Evolutionary conservation across 202 grass and related monocot genomes (phyloP).

Genomic region (Zizania palustris): DNA sequence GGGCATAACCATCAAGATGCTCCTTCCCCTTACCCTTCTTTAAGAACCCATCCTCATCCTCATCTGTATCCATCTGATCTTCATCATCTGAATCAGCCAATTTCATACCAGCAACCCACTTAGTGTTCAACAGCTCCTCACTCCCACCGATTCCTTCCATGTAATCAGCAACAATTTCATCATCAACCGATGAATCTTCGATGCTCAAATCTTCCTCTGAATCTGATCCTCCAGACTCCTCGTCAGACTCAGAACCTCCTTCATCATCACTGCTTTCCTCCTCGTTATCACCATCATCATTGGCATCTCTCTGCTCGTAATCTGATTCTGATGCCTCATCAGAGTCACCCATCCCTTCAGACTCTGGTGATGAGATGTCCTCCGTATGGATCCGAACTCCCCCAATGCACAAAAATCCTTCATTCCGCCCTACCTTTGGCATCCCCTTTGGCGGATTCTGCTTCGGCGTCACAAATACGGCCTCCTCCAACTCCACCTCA

Average conservation of each 20-base stretch:
- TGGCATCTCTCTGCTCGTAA: constrained; percentile 43
- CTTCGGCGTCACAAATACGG: constrained; percentile 52
- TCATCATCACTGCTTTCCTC: constrained; percentile 40
- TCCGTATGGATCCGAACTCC: constrained; percentile 76
- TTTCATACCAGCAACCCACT: constrained; percentile 48
- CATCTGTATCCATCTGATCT: constrained; percentile 49
- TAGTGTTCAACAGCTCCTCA: constrained; percentile 53
- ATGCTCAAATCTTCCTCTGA: constrained; percentile 49
- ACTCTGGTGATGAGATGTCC: constrained; percentile 73
- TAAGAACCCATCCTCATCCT: constrained; percentile 55
- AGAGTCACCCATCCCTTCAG: constrained; percentile 46
- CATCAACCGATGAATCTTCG: constrained; percentile 50
- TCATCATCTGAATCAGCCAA: constrained; percentile 54
- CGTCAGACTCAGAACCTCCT: constrained; percentile 6
- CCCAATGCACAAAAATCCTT: constrained; percentile 70
- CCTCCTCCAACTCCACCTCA: constrained; percentile 23
- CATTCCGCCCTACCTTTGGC: constrained; percentile 38
- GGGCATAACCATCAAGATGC: constrained; percentile 58
- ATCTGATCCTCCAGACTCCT: constrained; percentile 25
- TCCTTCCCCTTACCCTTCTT: constrained; percentile 42
- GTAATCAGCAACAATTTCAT: constrained; percentile 74
- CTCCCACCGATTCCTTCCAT: constrained; percentile 70
- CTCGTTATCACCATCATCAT: constrained; percentile 38
- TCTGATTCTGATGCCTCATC: constrained; percentile 45
- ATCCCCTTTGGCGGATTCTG: not conserved